Evolutionary conservation across 441 rosid species (phyloP).

Genomic region (Flueggea neowawraea): DNA sequence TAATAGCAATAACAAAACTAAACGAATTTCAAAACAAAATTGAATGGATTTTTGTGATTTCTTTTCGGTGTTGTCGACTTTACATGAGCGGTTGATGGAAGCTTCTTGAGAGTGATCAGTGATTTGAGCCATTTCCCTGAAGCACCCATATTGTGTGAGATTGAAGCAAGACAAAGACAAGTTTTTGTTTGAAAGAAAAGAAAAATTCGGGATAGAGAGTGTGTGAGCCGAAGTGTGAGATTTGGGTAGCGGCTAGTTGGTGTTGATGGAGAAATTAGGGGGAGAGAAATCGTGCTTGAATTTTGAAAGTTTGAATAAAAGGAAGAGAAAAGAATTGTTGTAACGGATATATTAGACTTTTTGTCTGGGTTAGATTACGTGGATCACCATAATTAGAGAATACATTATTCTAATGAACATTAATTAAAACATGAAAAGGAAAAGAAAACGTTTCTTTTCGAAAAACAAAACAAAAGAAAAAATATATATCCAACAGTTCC

Average conservation of each 20-base stretch:
- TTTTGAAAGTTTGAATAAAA: constrained; percentile 28
- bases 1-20: not conserved
- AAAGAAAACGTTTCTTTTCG: too few relatives aligned
- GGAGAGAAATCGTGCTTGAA: constrained; percentile 18
- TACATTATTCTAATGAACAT: too few relatives aligned
- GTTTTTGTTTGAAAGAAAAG: not conserved
- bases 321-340: constrained; percentile 1
- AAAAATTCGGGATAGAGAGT: constrained; percentile 12
- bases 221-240: not conserved
- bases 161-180: too few relatives aligned
- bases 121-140: constrained; percentile 86
- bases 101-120: constrained; percentile 48
- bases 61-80: not conserved
- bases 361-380: too few relatives aligned
- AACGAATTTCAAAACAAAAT: not conserved
- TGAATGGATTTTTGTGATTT: not conserved
- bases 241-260: too few relatives aligned
- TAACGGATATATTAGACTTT: constrained; percentile 21
- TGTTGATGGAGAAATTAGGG: not conserved
- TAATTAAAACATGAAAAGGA: too few relatives aligned
- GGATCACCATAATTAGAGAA: too few relatives aligned
- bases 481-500: too few relatives aligned
- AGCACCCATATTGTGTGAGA: constrained; percentile 58
- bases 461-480: too few relatives aligned
- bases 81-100: constrained; percentile 36